A percentile compares a stretch with the other conserved stretches of the same genome.
These are phyloP conservation scores for Rhipidocladum racemiflorum DNA, from an alignment of 176 grass and related monocot genomes.

Conservation along the genomic window DNA sequence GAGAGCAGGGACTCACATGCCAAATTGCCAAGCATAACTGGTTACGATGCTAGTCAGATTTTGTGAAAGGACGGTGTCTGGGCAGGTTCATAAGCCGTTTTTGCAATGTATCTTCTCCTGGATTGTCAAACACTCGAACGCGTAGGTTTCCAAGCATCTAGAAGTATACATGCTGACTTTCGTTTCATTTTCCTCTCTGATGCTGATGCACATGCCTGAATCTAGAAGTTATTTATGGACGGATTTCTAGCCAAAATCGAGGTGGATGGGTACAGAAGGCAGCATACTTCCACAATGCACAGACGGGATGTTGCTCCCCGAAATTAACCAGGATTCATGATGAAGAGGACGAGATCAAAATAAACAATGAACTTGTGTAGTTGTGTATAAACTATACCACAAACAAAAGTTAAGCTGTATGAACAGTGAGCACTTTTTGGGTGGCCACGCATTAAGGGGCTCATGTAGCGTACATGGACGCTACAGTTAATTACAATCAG, in stretches of 20 bases:
- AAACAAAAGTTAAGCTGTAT: not conserved
- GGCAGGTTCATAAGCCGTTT: not conserved
- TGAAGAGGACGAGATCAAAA: not conserved
- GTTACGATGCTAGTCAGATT: not conserved
- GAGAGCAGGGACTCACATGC: too few relatives aligned
- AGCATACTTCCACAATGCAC: not conserved
- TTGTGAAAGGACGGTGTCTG: not conserved
- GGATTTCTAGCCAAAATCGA: not conserved
- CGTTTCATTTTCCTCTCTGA: not conserved
- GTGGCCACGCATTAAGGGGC: slow-evolving; percentile 40
- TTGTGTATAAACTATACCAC: not conserved
- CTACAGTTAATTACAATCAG: not conserved
- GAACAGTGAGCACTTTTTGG: slow-evolving; percentile 34
- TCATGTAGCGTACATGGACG: slow-evolving; percentile 24
- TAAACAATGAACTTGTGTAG: not conserved
- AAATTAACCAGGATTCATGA: not conserved
- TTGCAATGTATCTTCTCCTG: slow-evolving; percentile 11
- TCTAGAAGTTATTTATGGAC: not conserved
- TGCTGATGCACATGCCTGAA: slow-evolving; percentile 7
- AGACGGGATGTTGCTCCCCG: not conserved
- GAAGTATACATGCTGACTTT: slow-evolving; percentile 31
- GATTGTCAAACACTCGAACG: slow-evolving; percentile 6
- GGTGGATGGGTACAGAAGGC: not conserved
- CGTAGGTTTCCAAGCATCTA: slow-evolving; percentile 24
- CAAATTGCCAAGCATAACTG: not conserved